Evolutionary conservation across 2,329 filamentous ascomycete species (phyloP), one percentile per base, ranked within the genome.

Genomic region (Arthrobotrys megalospora): DNA sequence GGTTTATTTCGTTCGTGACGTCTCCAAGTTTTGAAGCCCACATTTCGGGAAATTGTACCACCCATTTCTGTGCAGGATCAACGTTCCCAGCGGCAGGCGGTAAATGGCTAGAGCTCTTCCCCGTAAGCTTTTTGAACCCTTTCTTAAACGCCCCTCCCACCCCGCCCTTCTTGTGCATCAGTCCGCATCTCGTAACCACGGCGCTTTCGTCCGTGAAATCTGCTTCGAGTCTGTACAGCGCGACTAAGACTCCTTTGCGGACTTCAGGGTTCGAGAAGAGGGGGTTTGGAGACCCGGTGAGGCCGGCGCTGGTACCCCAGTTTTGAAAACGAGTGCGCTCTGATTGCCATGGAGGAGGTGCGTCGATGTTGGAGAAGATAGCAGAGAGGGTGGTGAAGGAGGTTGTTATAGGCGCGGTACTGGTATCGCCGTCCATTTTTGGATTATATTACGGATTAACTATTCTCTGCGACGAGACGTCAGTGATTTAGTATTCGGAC

Each of bases 101-200:
- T 10, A 45, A 7, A 47, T 64, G 38, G 8, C 21, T 47, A 8
- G 12, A 16, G 10, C 55, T 21, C 12, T 71, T 71, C 32, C 67
- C 67, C 2, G 53, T 38, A 10, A 71, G 47, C 36, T 71, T 71
- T 45, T 71, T 71, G 6, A 71, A 53, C 11, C 67, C 67, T 19
- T 71, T 71, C 19, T 63, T 71, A 6, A 71, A 63, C 1, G 36
- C 55, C 1, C 55, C 55, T 53, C 67, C 66, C 0, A 66, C 48
- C 12, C 19, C 14, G 45, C 48, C 48, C n/a, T 69, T 67, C 24
- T 69, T 69, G 12, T n/a, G 50, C 41, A 60, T 60, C 14, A 69
- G 24, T 6, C 65, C 65, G 50, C 50, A 58, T 34, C 36, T 58
- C 6, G 5, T 58, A 5, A 48, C 21, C 1, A 69, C 24, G 14